A percentile compares a stretch with the other conserved stretches of the same genome.
Conservation (phyloP, 2,329 filamentous ascomycete genomes). For the Iodosphaeria phyllophila region DNA sequence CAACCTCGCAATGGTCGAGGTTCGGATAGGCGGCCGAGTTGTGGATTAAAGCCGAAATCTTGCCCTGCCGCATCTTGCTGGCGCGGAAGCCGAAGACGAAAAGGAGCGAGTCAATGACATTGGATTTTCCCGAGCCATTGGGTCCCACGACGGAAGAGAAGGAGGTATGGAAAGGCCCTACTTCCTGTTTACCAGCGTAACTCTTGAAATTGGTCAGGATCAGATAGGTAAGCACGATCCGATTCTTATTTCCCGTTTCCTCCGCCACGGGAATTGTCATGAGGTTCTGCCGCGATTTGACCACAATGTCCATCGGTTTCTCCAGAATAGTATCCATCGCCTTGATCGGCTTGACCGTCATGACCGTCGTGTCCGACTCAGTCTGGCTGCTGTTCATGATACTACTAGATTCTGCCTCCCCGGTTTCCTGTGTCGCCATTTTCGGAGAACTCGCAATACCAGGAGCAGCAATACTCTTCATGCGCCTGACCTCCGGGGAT, state of each 20-base stretch:
- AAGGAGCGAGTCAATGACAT: constrained; percentile 92
- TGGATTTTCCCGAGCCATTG: constrained; percentile 96
- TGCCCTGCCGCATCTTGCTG: constrained; percentile 98
- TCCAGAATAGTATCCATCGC: constrained; percentile 64
- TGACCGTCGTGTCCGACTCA: constrained; percentile 24
- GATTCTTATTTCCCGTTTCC: constrained; percentile 57
- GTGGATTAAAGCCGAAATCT: constrained; percentile 93
- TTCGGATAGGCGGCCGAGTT: constrained; percentile 81
- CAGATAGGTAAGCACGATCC: constrained; percentile 84
- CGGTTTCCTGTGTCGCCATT: constrained; percentile 24
- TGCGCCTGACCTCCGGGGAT: no score
- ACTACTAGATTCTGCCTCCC: constrained; percentile 39
- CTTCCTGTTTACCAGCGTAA: constrained; percentile 86
- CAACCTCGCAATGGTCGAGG: constrained; percentile 81
- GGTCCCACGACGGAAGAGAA: constrained; percentile 97
- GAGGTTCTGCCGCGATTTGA: constrained; percentile 60
- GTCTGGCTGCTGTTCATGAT: constrained; percentile 35
- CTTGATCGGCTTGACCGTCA: constrained; percentile 50
- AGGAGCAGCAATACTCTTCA: constrained; percentile 11
- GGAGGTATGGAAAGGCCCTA: constrained; percentile 89
- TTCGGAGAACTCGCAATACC: no score
- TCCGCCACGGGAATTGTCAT: constrained; percentile 50
- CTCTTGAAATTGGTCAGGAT: constrained; percentile 97
- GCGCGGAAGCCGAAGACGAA: constrained; percentile 99
- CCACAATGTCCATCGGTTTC: constrained; percentile 81